Percentiles rank a stretch among this genome's conserved stretches.
These are phyloP conservation scores for Puccinia horiana DNA, from an alignment of 1,284 basidiomycete species.

Conservation along the genomic window DNA sequence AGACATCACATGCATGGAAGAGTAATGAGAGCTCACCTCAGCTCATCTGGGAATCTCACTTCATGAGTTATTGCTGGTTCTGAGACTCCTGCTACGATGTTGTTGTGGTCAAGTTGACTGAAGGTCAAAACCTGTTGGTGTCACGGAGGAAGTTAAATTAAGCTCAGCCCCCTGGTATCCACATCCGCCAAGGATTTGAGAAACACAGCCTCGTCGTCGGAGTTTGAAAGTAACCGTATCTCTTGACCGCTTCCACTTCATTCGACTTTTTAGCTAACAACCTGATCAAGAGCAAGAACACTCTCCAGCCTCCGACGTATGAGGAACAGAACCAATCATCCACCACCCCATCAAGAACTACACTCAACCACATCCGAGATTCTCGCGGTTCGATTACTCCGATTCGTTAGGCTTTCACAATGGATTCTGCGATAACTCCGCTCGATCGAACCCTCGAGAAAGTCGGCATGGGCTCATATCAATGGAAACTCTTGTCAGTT, in stretches of 20 bases:
- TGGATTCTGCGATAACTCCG: constrained; percentile 19
- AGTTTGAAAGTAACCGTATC: too few relatives aligned
- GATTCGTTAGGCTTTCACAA: not conserved
- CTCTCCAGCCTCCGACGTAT: not conserved
- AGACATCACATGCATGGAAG: too few relatives aligned
- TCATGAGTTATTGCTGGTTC: too few relatives aligned
- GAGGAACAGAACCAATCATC: not conserved
- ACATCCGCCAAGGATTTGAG: too few relatives aligned
- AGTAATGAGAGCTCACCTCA: too few relatives aligned
- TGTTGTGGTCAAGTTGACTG: too few relatives aligned
- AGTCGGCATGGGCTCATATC: constrained; percentile 44
- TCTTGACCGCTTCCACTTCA: not conserved
- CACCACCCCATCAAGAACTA: not conserved
- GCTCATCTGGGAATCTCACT: too few relatives aligned
- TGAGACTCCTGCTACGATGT: too few relatives aligned
- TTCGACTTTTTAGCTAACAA: not conserved
- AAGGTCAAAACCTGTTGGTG: too few relatives aligned
- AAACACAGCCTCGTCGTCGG: too few relatives aligned
- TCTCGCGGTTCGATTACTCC: not conserved
- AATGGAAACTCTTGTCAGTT: constrained; percentile 43
- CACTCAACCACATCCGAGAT: not conserved
- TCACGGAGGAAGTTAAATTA: too few relatives aligned
- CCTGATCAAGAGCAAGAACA: not conserved
- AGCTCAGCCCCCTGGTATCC: too few relatives aligned
- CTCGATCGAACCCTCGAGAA: constrained; percentile 37